A percentile compares a stretch with the other conserved stretches of the same genome.
Evolutionary conservation across 257 asterid species (phyloP).

Genomic region (Paulownia fortunei): DNA sequence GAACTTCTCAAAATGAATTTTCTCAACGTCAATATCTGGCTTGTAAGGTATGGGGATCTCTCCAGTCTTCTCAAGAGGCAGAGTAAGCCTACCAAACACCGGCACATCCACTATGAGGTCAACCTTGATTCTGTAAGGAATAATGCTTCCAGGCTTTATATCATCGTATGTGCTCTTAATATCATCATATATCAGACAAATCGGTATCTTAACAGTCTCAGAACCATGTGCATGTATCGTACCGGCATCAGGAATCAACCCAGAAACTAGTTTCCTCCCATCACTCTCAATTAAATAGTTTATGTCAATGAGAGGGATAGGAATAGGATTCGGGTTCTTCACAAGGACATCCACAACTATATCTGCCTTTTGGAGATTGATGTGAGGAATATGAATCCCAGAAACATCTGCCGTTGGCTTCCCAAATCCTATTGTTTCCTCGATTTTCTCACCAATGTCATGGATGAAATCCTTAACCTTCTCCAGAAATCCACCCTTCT

Average conservation of each 20-base stretch:
- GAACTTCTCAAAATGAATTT: slow-evolving; percentile 68
- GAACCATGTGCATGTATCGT: slow-evolving; percentile 89
- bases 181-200: slow-evolving; percentile 70
- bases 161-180: slow-evolving; percentile 78
- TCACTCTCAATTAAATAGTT: slow-evolving; percentile 88
- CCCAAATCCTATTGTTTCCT: slow-evolving; percentile 86
- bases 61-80: slow-evolving; percentile 87
- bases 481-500: slow-evolving; percentile 76
- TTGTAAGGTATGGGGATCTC: slow-evolving; percentile 90
- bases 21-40: slow-evolving; percentile 82
- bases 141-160: slow-evolving; percentile 77
- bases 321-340: slow-evolving; percentile 81
- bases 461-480: slow-evolving; percentile 88
- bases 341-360: slow-evolving; percentile 76
- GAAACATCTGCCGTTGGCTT: slow-evolving; percentile 95
- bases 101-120: slow-evolving; percentile 94
- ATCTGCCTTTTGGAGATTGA: slow-evolving; percentile 81
- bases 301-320: slow-evolving; percentile 92
- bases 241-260: slow-evolving; percentile 94
- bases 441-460: slow-evolving; percentile 92
- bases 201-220: slow-evolving; percentile 81
- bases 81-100: slow-evolving; percentile 78
- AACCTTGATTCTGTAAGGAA: slow-evolving; percentile 80
- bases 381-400: slow-evolving; percentile 72
- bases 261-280: slow-evolving; percentile 82